Evolutionary conservation across 2,329 filamentous ascomycete genomes (phyloP), one percentile per base, ranked within the genome.

Genomic region (Torrubiella hemipterigena): DNA sequence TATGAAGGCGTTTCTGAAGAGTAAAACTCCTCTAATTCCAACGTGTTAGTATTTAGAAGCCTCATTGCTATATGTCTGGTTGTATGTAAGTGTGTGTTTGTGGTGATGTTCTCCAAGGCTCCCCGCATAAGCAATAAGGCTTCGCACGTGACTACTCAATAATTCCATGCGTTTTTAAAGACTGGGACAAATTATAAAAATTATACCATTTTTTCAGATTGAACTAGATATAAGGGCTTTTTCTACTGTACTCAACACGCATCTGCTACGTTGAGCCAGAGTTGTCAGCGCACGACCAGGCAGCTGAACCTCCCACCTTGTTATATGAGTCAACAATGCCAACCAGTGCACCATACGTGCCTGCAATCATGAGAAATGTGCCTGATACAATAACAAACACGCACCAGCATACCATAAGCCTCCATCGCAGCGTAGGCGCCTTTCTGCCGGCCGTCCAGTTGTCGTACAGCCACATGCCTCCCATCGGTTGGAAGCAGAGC

Each of bases 391-490:
- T 43, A 6, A 63, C 45, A 27, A 56, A 56, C 6, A 42, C 33
- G 14, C 41, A 39, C 35, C 40, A 47, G 17, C 27, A 37, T 9
- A 41, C 46, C 36, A 42, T 41, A 10, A 37, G 32, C 16, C 26
- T 21, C 43, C 41, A 45, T 17, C 17, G 26, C 17, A 30, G 13
- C 21, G 36, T 39, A 11, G 38, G 35, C 7, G 45, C 21, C 6
- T 17, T 28, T 17, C 39, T 44, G 6, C 39, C 41, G 5, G 33
- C 38, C 13, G 20, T 31, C 54, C 53, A 59, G 34, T 61, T 54
- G 38, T 61, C 55, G 29, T 59, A 58, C 3, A 60, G 35, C 57
- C 57, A 61, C 56, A 59, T 59, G 38, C 47, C 49, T 9, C 54
- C 56, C 49, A 32, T 32, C 4, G 31, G 31, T 11, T 32, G 31